phyloP scores from a whole-genome alignment of 306 rosid genomes.

The Rubus parviflorus region DNA sequence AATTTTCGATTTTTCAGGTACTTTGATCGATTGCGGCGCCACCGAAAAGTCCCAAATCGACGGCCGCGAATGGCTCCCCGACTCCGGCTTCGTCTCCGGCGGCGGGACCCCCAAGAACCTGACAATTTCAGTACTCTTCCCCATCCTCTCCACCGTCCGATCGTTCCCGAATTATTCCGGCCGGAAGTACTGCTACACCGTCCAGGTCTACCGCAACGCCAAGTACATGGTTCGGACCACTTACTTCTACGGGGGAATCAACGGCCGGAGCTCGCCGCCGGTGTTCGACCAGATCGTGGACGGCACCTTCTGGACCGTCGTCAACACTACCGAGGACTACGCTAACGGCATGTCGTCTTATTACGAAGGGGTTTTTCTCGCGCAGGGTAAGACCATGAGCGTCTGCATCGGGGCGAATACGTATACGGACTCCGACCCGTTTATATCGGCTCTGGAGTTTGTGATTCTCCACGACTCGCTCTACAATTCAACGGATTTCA shows the following conservation, averaged over 20 bases:
- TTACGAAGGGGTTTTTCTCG: conserved; percentile 73
- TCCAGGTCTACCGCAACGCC: conserved; percentile 49
- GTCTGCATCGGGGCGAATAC: conserved; percentile 70
- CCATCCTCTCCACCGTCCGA: conserved; percentile 55
- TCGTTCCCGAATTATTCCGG: conserved; percentile 51
- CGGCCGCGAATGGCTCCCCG: conserved; percentile 61
- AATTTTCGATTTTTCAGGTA: conserved; percentile 12
- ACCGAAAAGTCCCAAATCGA: conserved; percentile 21
- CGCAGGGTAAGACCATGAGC: conserved; percentile 58
- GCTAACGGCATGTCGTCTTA: conserved; percentile 33
- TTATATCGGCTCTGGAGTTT: conserved; percentile 77
- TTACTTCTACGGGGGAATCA: conserved; percentile 71
- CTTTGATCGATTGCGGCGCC: conserved; percentile 64
- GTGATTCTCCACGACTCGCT: conserved; percentile 51
- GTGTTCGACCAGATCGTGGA: conserved; percentile 89
- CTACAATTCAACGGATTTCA: conserved; percentile 75
- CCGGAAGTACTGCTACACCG: conserved; percentile 64
- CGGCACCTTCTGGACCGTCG: conserved; percentile 77
- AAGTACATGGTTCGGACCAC: conserved; percentile 68
- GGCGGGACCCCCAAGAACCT: conserved; percentile 48
- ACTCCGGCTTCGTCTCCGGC: conserved; percentile 38
- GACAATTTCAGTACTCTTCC: conserved; percentile 26
- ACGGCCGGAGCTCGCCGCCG: conserved; percentile 58
- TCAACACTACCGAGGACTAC: conserved; percentile 72
- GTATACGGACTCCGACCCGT: conserved; percentile 81